Conservation (phyloP, 1,139 yeast species). For the Hyphopichia fennica region DNA sequence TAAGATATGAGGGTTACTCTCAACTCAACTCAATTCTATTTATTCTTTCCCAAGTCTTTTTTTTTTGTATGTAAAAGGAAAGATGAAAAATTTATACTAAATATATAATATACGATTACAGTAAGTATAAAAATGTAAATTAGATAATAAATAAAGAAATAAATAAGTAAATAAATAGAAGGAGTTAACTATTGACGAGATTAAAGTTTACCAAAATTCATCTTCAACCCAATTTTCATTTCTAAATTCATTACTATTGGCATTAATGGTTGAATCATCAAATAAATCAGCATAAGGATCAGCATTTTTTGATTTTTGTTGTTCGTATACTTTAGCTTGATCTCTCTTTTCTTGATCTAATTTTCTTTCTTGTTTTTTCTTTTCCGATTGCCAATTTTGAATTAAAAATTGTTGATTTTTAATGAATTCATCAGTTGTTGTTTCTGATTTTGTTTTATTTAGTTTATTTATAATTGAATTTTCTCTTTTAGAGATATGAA, state of each 20-base stretch:
- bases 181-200: not conserved
- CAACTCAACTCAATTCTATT: too few species aligned
- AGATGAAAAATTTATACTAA: too few species aligned
- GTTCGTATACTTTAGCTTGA: conserved; percentile 20
- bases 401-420: conserved; percentile 41
- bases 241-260: conserved; percentile 52
- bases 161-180: too few species aligned
- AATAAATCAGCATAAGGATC: conserved; percentile 63
- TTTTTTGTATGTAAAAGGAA: too few species aligned
- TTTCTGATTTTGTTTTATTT: conserved; percentile 59
- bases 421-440: conserved; percentile 50
- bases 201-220: conserved; percentile 50
- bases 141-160: too few species aligned
- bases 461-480: conserved; percentile 65
- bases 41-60: too few species aligned
- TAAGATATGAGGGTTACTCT: too few species aligned
- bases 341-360: conserved; percentile 25
- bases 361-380: conserved; percentile 33
- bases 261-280: conserved; percentile 46
- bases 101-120: too few species aligned
- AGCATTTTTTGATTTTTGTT: conserved; percentile 31
- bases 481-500: conserved; percentile 57
- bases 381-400: conserved; percentile 34
- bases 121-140: too few species aligned
- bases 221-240: conserved; percentile 65